phyloP scores from a whole-genome alignment of 345 rosid species.

The Firmiana major region DNA sequence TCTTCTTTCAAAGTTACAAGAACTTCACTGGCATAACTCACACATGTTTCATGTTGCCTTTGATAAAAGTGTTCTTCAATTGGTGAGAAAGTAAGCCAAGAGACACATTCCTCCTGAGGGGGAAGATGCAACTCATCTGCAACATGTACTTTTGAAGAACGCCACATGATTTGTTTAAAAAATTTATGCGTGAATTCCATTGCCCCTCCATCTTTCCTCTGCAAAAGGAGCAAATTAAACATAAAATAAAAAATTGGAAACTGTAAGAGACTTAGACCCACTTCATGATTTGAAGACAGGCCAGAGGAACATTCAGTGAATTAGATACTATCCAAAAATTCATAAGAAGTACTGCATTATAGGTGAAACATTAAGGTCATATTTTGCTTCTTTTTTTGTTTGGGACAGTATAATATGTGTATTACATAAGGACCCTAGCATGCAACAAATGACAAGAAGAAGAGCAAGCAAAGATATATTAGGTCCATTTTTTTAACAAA shows the following conservation, averaged over 20 bases:
- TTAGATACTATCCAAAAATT: not conserved
- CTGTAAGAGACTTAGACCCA: not conserved
- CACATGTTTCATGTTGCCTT: slow-evolving; percentile 96
- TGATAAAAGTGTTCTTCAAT: slow-evolving; percentile 91
- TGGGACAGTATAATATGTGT: not conserved
- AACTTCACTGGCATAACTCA: slow-evolving; percentile 86
- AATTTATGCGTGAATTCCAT: slow-evolving; percentile 72
- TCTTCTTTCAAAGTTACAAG: slow-evolving; percentile 72
- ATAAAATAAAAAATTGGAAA: not conserved
- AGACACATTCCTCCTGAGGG: slow-evolving; percentile 83
- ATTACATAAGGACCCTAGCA: not conserved
- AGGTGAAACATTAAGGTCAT: slow-evolving; percentile 1
- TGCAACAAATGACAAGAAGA: not conserved
- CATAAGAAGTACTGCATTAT: not conserved
- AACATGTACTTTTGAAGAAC: slow-evolving; percentile 81
- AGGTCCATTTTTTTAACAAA: not conserved
- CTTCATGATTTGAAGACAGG: not conserved
- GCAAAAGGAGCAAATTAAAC: slow-evolving; percentile 20
- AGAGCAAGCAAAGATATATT: not conserved
- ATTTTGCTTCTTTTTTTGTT: not conserved
- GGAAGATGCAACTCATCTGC: slow-evolving; percentile 93
- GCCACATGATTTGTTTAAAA: slow-evolving; percentile 94
- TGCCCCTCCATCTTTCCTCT: slow-evolving; percentile 69
- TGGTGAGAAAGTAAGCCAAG: slow-evolving; percentile 87
- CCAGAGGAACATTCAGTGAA: not conserved